A percentile compares a stretch with the other conserved stretches of the same genome.
phyloP scores from a whole-genome alignment of 2,329 filamentous ascomycete genomes.

The Penicillium palitans region DNA sequence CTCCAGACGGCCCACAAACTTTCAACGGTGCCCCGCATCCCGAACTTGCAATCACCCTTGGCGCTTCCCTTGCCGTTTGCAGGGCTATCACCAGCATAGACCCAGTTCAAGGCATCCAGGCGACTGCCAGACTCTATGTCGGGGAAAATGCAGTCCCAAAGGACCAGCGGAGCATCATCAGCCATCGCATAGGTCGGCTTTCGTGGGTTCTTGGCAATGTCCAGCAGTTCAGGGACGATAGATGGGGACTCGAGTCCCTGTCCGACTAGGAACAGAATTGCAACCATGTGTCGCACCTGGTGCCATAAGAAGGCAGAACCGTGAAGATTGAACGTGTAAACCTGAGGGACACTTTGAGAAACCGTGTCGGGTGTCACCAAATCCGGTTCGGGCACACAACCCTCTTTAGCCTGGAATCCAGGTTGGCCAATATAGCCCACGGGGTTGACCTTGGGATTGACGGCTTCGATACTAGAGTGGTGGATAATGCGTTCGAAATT shows the following conservation, averaged over 20 bases:
- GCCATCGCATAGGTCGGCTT: slow-evolving; percentile 89
- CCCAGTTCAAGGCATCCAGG: slow-evolving; percentile 70
- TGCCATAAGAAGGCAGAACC: slow-evolving; percentile 97
- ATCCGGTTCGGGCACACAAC: slow-evolving; percentile 17
- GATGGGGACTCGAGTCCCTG: slow-evolving; percentile 79
- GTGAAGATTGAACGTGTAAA: slow-evolving; percentile 85
- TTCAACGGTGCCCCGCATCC: slow-evolving; percentile 66
- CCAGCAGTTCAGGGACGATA: slow-evolving; percentile 72
- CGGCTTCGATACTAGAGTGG: slow-evolving; percentile 73
- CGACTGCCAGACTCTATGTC: slow-evolving; percentile 48
- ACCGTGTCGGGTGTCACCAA: slow-evolving; percentile 16
- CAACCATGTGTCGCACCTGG: slow-evolving; percentile 93
- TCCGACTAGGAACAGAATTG: slow-evolving; percentile 85
- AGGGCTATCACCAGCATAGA: slow-evolving; percentile 70
- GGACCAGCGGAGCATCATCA: slow-evolving; percentile 80
- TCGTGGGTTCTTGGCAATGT: slow-evolving; percentile 68
- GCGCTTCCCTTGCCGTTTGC: slow-evolving; percentile 40
- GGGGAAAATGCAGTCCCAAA: slow-evolving; percentile 95
- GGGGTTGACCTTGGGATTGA: slow-evolving; percentile 54
- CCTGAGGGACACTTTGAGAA: slow-evolving; percentile 54
- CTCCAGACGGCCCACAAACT: slow-evolving; percentile 82
- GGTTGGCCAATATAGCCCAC: slow-evolving; percentile 56
- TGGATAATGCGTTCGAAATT: slow-evolving; percentile 80
- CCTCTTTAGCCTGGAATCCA: slow-evolving; percentile 46
- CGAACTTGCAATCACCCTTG: slow-evolving; percentile 61